phyloP scores from a whole-genome alignment of 768 basidiomycete species.

The Psilocybe sp. region DNA sequence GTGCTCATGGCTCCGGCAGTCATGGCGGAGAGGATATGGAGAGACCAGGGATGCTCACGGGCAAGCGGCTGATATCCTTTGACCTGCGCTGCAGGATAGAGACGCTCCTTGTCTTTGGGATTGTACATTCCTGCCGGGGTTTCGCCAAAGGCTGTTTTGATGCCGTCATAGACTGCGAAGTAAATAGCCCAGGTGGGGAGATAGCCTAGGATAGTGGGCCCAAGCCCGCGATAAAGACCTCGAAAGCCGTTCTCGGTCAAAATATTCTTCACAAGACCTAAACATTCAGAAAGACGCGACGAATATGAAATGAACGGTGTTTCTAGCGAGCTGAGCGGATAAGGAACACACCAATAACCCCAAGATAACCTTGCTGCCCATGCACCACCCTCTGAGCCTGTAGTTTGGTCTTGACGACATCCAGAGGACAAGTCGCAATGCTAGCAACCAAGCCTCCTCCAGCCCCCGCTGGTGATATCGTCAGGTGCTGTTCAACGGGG shows the following conservation, averaged over 20 bases:
- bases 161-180: constrained; percentile 95
- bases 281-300: constrained; percentile 7
- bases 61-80: constrained; percentile 83
- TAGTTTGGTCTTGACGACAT: constrained; percentile 95
- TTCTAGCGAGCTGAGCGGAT: background rate
- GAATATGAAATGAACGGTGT: background rate
- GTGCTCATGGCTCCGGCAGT: constrained; percentile 91
- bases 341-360: constrained; percentile 60
- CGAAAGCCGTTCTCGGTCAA: constrained; percentile 71
- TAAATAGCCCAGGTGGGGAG: constrained; percentile 99
- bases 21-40: constrained; percentile 96
- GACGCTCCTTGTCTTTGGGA: constrained; percentile 34
- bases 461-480: constrained; percentile 68
- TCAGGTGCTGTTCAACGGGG: background rate
- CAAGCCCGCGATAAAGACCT: constrained; percentile 95
- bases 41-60: constrained; percentile 79
- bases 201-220: constrained; percentile 95
- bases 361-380: constrained; percentile 73
- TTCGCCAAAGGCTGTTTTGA: constrained; percentile 82
- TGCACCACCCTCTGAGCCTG: constrained; percentile 84
- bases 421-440: constrained; percentile 93
- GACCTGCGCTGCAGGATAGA: constrained; percentile 81
- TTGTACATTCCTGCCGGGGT: constrained; percentile 40
- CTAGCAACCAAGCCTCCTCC: constrained; percentile 92
- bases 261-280: constrained; percentile 40